Percentiles rank a stretch among this genome's conserved stretches.
Evolutionary conservation across 805 yeast species (phyloP).

Genomic region (Candida sonorensis): DNA sequence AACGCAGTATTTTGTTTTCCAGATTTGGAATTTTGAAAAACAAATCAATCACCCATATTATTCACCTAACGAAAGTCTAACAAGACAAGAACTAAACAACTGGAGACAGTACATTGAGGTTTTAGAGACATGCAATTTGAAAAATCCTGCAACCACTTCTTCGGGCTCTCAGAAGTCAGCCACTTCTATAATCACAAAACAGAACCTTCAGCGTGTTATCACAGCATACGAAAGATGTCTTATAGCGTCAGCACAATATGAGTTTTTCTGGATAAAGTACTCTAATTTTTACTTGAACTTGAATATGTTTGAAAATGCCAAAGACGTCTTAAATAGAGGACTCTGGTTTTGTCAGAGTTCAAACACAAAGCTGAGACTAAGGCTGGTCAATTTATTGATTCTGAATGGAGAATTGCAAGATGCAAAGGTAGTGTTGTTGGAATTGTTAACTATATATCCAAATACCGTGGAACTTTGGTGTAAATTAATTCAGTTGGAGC

Average conservation of each 20-base stretch:
- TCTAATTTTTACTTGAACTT: constrained; percentile 33
- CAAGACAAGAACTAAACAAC: constrained; percentile 40
- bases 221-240: constrained; percentile 44
- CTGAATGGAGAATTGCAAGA: constrained; percentile 27
- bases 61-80: constrained; percentile 26
- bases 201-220: constrained; percentile 19
- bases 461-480: constrained; percentile 32
- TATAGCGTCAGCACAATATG: constrained; percentile 37
- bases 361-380: constrained; percentile 28
- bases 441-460: constrained; percentile 21
- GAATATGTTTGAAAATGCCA: constrained; percentile 30
- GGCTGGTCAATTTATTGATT: constrained; percentile 39
- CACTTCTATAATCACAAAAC: constrained; percentile 12
- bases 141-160: constrained; percentile 4
- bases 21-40: constrained; percentile 44
- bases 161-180: constrained; percentile 14
- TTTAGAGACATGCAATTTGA: constrained; percentile 33
- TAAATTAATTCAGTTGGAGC: constrained; percentile 38
- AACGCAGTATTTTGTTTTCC: constrained; percentile 46
- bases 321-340: constrained; percentile 32
- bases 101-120: constrained; percentile 57
- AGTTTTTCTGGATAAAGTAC: constrained; percentile 44
- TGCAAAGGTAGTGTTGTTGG: constrained; percentile 31
- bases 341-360: constrained; percentile 21
- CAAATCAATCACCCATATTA: constrained; percentile 32